Conservation (phyloP, 176 grass and related monocot species). For the Raddia distichophylla region DNA sequence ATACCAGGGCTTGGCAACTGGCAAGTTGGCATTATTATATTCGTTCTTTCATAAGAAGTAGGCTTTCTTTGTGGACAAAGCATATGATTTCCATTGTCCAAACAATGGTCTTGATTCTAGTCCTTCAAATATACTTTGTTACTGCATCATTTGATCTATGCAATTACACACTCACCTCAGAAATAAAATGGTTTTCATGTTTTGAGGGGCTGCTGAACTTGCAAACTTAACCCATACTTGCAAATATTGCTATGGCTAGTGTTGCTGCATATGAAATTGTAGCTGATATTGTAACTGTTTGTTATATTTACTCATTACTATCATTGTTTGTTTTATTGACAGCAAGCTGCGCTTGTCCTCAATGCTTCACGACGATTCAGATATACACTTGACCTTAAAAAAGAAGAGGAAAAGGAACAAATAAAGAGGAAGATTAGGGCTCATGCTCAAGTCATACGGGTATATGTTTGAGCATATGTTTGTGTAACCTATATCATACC, state of each 20-base stretch:
- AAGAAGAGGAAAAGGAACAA: constrained; percentile 85
- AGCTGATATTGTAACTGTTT: constrained; percentile 26
- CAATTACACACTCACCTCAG: background rate
- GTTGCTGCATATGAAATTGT: constrained; percentile 22
- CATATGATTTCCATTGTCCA: background rate
- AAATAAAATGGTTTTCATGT: constrained; percentile 18
- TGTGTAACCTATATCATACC: constrained; percentile 9
- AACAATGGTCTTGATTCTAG: constrained; percentile 9
- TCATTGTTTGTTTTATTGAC: constrained; percentile 38
- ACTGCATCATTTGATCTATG: constrained; percentile 13
- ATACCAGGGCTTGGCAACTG: background rate
- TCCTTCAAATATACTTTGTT: background rate
- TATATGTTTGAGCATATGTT: constrained; percentile 53
- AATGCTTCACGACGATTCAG: constrained; percentile 96
- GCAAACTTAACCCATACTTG: constrained; percentile 9
- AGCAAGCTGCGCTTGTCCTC: constrained; percentile 94
- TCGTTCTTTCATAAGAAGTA: constrained; percentile 12
- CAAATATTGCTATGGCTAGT: constrained; percentile 28
- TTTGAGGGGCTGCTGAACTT: constrained; percentile 5
- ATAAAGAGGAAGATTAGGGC: constrained; percentile 86
- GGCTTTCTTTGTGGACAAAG: constrained; percentile 13
- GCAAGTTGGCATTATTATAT: constrained; percentile 22
- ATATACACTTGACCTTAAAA: constrained; percentile 94
- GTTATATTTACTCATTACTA: constrained; percentile 27
- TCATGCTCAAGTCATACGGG: constrained; percentile 97